phyloP scores from a whole-genome alignment of 176 grass and related monocot genomes.

The Phyllostachys edulis region DNA sequence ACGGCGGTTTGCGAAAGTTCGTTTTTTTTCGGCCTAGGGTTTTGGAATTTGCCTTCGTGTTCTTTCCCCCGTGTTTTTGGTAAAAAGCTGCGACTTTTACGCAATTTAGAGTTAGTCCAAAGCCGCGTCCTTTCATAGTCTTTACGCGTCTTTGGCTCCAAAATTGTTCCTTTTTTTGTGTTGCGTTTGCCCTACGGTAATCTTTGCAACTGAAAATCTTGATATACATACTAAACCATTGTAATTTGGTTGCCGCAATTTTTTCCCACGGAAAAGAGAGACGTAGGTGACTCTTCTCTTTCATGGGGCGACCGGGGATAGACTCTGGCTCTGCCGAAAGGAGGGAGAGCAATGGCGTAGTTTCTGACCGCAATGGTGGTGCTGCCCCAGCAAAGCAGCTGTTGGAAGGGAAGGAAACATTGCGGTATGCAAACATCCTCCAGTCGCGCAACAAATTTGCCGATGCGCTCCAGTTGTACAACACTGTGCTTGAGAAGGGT shows the following conservation, averaged over 20 bases:
- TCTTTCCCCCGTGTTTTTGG: not conserved
- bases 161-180: conserved; percentile 8
- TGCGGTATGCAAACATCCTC: conserved; percentile 86
- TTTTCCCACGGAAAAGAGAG: conserved; percentile 15
- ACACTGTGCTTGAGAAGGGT: conserved; percentile 56
- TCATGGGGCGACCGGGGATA: conserved; percentile 39
- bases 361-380: conserved; percentile 11
- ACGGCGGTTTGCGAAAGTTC: not conserved
- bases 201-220: not conserved
- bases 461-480: conserved; percentile 78
- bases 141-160: conserved; percentile 17
- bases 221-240: conserved; percentile 2
- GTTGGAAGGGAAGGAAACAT: conserved; percentile 44
- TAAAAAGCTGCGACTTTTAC: conserved; percentile 15
- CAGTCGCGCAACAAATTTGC: conserved; percentile 80
- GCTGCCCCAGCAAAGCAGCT: conserved; percentile 23
- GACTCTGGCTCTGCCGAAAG: conserved; percentile 29
- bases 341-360: conserved; percentile 37
- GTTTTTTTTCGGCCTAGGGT: not conserved
- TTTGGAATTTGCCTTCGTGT: not conserved
- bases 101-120: conserved; percentile 4
- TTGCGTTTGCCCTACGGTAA: not conserved
- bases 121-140: conserved; percentile 20
- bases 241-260: not conserved
- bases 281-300: not conserved